Percentiles rank a stretch among this genome's conserved stretches.
Evolutionary conservation across 1,139 yeast genomes (phyloP).

Genomic region (Ashbya aceris): DNA sequence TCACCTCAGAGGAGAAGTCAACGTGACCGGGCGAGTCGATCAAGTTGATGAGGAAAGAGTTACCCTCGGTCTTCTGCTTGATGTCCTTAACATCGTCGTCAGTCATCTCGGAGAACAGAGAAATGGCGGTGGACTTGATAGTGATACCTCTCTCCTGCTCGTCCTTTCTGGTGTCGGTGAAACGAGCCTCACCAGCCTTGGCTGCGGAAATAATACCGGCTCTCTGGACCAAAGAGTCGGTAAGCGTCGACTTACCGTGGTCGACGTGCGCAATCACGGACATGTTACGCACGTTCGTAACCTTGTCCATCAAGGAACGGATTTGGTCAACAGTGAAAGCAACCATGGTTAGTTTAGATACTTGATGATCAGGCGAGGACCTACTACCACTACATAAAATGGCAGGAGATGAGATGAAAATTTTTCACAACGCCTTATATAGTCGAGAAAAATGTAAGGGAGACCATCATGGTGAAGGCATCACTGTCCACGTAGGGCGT

Average conservation of each 20-base stretch:
- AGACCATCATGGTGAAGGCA: neutral
- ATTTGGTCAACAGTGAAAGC: slow-evolving; percentile 60
- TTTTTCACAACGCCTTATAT: slow-evolving; percentile 4
- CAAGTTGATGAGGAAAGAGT: slow-evolving; percentile 92
- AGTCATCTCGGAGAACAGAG: slow-evolving; percentile 81
- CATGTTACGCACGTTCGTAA: slow-evolving; percentile 99
- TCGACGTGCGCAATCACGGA: slow-evolving; percentile 99
- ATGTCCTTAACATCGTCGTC: slow-evolving; percentile 94
- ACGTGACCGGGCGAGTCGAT: slow-evolving; percentile 99
- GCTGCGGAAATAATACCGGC: slow-evolving; percentile 99
- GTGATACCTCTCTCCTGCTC: slow-evolving; percentile 99
- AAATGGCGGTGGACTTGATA: slow-evolving; percentile 97
- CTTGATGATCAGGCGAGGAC: slow-evolving; percentile 2
- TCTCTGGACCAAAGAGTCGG: slow-evolving; percentile 97
- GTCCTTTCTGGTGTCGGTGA: slow-evolving; percentile 99
- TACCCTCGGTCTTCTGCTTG: slow-evolving; percentile 90
- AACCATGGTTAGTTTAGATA: slow-evolving; percentile 25
- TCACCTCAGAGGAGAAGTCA: slow-evolving; percentile 99
- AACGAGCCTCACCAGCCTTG: slow-evolving; percentile 99
- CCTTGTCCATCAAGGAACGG: slow-evolving; percentile 99
- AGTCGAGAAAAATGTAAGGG: slow-evolving; percentile 1
- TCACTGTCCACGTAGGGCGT: slow-evolving; percentile 1
- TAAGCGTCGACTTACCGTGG: slow-evolving; percentile 99
- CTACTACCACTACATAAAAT: neutral
- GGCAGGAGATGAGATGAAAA: slow-evolving; percentile 5